Conservation (phyloP, 1,284 basidiomycete genomes). For the Ceratobasidium sp. region DNA sequence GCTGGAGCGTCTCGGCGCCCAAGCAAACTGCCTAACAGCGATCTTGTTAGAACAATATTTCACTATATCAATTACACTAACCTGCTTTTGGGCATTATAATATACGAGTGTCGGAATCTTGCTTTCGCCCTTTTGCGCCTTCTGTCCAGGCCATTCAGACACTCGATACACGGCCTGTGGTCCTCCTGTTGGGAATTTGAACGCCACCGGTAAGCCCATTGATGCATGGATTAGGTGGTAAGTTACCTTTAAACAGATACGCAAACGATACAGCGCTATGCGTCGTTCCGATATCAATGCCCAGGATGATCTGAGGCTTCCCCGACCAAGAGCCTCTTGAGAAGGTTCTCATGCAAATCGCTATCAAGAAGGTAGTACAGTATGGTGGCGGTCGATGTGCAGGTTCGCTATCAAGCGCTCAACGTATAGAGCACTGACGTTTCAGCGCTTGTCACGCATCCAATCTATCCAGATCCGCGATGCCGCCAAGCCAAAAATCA, state of each 20-base stretch:
- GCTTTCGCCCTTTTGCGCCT: background rate
- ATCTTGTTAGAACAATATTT: background rate
- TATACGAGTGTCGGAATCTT: conserved; percentile 3
- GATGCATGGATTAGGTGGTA: no score
- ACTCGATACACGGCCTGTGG: background rate
- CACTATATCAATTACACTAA: background rate
- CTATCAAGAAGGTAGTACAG: no score
- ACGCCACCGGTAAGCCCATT: no score
- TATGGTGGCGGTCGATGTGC: no score
- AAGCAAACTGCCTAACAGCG: background rate
- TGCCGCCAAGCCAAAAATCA: no score
- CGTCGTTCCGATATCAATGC: conserved; percentile 19
- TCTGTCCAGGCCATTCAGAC: conserved; percentile 7
- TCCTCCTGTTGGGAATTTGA: no score
- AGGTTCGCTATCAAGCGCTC: background rate
- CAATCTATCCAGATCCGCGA: no score
- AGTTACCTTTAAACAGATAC: background rate
- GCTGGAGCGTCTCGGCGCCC: conserved; percentile 8
- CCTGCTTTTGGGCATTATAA: background rate
- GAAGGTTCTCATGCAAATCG: no score
- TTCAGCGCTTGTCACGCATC: no score
- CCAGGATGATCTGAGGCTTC: background rate
- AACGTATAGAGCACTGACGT: no score
- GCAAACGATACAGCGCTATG: conserved; percentile 15
- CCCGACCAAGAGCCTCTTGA: background rate